These are phyloP conservation scores for Xerocomus spinulosus DNA, from an alignment of 768 basidiomycete genomes.

Conservation along the genomic window DNA sequence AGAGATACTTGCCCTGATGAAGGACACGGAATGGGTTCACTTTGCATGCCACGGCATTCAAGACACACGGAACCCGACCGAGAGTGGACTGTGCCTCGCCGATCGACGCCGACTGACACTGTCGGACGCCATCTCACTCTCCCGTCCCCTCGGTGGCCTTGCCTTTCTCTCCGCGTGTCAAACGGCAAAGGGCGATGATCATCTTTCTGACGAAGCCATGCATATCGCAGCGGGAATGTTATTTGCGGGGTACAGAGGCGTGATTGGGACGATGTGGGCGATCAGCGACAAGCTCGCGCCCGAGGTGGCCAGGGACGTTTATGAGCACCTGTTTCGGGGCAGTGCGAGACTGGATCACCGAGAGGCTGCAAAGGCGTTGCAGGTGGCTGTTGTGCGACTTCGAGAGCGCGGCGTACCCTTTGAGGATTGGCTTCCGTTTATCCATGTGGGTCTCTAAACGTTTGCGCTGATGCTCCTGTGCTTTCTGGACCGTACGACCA, in stretches of 20 bases:
- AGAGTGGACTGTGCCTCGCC: no score
- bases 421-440: neutral
- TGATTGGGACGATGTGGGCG: constrained; percentile 42
- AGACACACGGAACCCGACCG: constrained; percentile 4
- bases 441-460: neutral
- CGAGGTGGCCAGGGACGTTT: constrained; percentile 29
- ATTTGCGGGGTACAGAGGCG: constrained; percentile 26
- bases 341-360: neutral
- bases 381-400: neutral
- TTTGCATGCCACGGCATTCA: constrained; percentile 31
- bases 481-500: no score
- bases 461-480: no score
- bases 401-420: neutral
- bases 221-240: constrained; percentile 43
- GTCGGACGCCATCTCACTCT: constrained; percentile 2
- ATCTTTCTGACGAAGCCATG: constrained; percentile 34
- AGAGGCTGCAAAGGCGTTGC: neutral
- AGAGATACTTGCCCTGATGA: constrained; percentile 4
- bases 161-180: constrained; percentile 48
- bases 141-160: constrained; percentile 23
- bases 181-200: constrained; percentile 35
- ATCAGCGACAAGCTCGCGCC: constrained; percentile 37
- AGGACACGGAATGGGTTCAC: constrained; percentile 15
- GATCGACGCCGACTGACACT: neutral
- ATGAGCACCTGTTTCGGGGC: constrained; percentile 7